These are phyloP conservation scores for Oenanthe sinensis DNA, from an alignment of 129 eudicot genomes.

Conservation along the genomic window DNA sequence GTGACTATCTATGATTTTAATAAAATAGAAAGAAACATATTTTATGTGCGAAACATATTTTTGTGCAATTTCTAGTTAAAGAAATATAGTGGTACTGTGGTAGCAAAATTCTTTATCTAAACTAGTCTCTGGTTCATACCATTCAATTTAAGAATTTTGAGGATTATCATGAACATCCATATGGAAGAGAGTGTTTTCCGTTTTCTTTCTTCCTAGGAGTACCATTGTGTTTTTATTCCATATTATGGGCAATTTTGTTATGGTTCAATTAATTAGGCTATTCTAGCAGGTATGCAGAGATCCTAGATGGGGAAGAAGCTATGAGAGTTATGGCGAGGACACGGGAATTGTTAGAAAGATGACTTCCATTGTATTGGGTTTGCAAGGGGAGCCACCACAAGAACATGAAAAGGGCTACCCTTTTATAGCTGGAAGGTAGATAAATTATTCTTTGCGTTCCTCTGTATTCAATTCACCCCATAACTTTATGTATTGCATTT, in stretches of 20 bases:
- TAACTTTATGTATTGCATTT: not conserved
- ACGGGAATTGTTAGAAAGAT: slow-evolving; percentile 63
- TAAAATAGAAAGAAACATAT: not conserved
- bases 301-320: slow-evolving; percentile 97
- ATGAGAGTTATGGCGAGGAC: slow-evolving; percentile 82
- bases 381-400: slow-evolving; percentile 84
- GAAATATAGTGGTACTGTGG: not conserved
- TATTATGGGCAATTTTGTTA: not conserved
- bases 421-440: slow-evolving; percentile 76
- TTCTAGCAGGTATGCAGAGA: slow-evolving; percentile 64
- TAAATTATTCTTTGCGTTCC: not conserved
- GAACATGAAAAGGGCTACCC: slow-evolving; percentile 69
- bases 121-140: not conserved
- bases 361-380: slow-evolving; percentile 68
- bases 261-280: not conserved
- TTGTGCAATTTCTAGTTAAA: not conserved
- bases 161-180: not conserved
- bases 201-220: not conserved
- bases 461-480: not conserved
- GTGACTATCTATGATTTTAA: not conserved
- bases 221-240: not conserved
- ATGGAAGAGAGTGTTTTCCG: not conserved
- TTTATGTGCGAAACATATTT: not conserved
- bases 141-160: not conserved
- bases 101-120: not conserved